phyloP scores from a whole-genome alignment of 371 early-diverging fungal species.

The Nosema muscidifuracis region DNA sequence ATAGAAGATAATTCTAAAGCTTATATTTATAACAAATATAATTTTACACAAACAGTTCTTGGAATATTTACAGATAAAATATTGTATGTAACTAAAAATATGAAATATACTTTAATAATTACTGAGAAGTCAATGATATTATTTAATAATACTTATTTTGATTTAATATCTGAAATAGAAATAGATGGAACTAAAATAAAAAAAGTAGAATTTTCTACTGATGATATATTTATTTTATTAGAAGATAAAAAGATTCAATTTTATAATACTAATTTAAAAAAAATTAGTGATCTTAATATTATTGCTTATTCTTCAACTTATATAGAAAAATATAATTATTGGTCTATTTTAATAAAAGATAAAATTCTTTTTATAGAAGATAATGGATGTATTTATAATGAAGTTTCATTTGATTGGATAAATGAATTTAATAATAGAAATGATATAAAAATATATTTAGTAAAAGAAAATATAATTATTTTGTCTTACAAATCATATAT shows the following conservation, averaged over 20 bases:
- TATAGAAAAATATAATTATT: constrained; percentile 10
- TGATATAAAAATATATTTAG: background rate
- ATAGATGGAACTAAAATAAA: background rate
- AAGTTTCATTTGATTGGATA: too few species aligned
- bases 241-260: background rate
- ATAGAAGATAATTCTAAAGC: background rate
- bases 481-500: background rate
- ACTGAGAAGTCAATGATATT: background rate
- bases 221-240: background rate
- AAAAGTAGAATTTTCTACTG: background rate
- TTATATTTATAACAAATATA: background rate
- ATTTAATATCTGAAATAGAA: background rate
- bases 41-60: background rate
- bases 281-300: background rate
- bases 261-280: background rate
- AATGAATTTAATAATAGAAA: background rate
- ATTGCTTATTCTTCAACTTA: background rate
- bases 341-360: background rate
- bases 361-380: background rate
- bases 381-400: constrained; percentile 1
- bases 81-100: background rate
- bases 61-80: constrained; percentile 6
- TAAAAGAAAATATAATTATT: background rate
- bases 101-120: background rate
- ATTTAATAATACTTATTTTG: constrained; percentile 1